These are phyloP conservation scores for Diaporthe citri DNA, from an alignment of 2,329 filamentous ascomycete genomes.

Conservation along the genomic window DNA sequence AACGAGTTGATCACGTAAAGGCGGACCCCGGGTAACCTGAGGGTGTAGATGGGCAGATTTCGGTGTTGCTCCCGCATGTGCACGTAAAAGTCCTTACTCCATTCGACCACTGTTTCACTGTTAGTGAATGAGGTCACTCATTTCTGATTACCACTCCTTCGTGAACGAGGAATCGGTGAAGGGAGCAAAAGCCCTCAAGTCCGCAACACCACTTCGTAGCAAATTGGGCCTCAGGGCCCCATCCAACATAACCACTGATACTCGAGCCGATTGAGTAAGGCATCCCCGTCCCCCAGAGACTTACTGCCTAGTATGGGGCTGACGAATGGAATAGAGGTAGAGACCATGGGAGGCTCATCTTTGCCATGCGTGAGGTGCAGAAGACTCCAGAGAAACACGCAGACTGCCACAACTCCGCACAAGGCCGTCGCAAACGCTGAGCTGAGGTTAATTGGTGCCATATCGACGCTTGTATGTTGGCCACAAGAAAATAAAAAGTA, in stretches of 20 bases:
- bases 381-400: not conserved
- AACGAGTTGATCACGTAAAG: constrained; percentile 25
- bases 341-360: constrained; percentile 26
- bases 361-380: constrained; percentile 15
- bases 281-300: not conserved
- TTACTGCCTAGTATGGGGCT: constrained; percentile 30
- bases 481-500: not conserved
- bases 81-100: constrained; percentile 30
- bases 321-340: not conserved
- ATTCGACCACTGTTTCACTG: constrained; percentile 15
- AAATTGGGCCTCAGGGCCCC: no score
- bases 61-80: constrained; percentile 17
- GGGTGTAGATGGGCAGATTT: constrained; percentile 21
- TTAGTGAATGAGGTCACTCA: not conserved
- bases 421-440: not conserved
- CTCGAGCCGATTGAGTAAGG: rapidly evolving
- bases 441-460: not conserved
- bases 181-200: not conserved
- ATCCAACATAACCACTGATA: not conserved
- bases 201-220: not conserved
- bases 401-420: constrained; percentile 4
- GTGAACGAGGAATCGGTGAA: not conserved
- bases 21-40: constrained; percentile 17
- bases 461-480: not conserved
- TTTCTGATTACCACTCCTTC: not conserved